Evolutionary conservation across 208 protist species (phyloP), one percentile per base, ranked within the genome.

Genomic region (Phytomonas sp.): DNA sequence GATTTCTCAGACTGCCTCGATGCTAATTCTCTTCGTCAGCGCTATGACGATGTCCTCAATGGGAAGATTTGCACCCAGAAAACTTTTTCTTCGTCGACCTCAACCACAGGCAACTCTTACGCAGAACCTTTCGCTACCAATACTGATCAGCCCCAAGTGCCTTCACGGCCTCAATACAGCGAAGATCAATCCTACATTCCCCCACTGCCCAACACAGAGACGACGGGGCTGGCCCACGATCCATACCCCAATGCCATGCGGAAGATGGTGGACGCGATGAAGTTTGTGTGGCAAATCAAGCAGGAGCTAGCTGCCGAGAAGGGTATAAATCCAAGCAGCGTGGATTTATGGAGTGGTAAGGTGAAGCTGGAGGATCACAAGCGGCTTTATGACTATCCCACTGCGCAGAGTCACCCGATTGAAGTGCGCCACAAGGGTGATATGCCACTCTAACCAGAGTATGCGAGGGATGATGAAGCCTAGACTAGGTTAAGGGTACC

Each of bases 201-300:
- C 64, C 79, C 77, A 17, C 68, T 72, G 29, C 72, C 77, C 37
- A 90, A 88, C 79, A 85, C 79, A 30, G 73, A 40, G 1, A 81
- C 84, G 51, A 77, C 74, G 5, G 89, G 88, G 9, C 51, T 96
- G n/a, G 78, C 87, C 0, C 67, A 81, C 53, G 92, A 96, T 64
- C 92, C 92, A 17, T 95, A 96, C 76, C 92, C 92, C 2, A 94
- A 94, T 69, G 92, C 89, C 26, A 80, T 91, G 56, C 75, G 92
- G 37, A 94, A 94, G 80, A 96, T 96, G 92, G 81, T 94, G 13
- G 92, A 96, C 71, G 86, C 92, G 32, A 95, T 95, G 89, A 93
- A 93, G 79, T 88, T 83, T 67, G 89, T 96, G 46, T 83, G 83
- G 72, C 81, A 96, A 71, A 77, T 96, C 28, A 95, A 96, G 77